These are phyloP conservation scores for Chaetomium fimeti DNA, from an alignment of 495 filamentous ascomycete species.

Conservation along the genomic window DNA sequence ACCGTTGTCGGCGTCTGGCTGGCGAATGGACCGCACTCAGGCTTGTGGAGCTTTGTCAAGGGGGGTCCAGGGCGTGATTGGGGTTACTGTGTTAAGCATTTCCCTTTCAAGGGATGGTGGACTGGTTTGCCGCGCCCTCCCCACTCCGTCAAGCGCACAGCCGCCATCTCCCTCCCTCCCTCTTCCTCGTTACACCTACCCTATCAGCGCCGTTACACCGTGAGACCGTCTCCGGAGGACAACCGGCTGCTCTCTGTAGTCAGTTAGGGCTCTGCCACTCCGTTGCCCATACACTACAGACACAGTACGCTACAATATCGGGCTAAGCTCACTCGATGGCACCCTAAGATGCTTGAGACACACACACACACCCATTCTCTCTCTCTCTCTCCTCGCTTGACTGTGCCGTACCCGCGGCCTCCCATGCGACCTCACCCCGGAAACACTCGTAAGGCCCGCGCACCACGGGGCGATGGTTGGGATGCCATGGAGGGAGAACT, in stretches of 20 bases:
- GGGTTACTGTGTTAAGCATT: neutral
- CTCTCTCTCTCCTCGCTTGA: neutral
- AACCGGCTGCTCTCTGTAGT: neutral
- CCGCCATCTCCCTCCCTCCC: neutral
- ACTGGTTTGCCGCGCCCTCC: neutral
- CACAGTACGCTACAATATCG: too few species aligned
- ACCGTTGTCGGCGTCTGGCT: conserved; percentile 5
- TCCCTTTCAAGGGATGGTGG: neutral
- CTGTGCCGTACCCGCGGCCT: conserved; percentile 9
- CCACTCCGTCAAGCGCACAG: conserved; percentile 8
- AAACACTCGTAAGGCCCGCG: neutral
- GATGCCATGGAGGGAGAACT: neutral
- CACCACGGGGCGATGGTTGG: neutral
- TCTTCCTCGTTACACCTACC: neutral
- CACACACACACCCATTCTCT: neutral
- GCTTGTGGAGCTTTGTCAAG: neutral
- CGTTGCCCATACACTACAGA: neutral
- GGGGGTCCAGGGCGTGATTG: too few species aligned
- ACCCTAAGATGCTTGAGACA: neutral
- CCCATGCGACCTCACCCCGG: neutral
- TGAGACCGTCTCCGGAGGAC: neutral
- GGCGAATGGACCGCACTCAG: neutral
- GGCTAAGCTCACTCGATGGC: neutral
- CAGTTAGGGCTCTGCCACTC: neutral
- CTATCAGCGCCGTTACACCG: neutral